Base-by-base conservation (phyloP, 129 eudicot species). In the Saposhnikovia divaricata region DNA sequence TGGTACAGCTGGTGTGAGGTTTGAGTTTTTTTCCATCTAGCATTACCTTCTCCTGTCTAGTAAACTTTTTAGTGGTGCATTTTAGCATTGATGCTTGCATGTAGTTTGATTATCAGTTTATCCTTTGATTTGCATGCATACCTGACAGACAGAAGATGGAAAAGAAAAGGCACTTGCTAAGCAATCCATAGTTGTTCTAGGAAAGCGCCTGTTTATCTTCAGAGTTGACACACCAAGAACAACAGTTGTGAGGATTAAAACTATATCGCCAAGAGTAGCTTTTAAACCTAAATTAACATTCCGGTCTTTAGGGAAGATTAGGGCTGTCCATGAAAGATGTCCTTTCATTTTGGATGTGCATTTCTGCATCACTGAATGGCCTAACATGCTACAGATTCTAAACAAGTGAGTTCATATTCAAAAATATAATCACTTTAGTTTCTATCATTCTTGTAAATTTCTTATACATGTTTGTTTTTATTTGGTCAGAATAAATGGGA, bases 221-320 rank as follows among this genome's bases (percentile, higher is more conserved):
- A 81, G 87, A 84, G 78, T 87, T 19, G 90, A 87, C 75, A n/a
- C 48, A 18, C 90, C 90, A 87, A 81, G 90, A 84, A 87, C 90
- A 47, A 87, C 90, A 53, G 80, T 82, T 11, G 77, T 84, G 23
- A 83, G 90, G 82, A 59, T 87, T 84, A 78, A 85, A 81, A 48
- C 48, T 71, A 4, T 27, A 15, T 23, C 2, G 6, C 3, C 16
- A 0, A 5, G 5, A 5, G 21, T 18, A 4, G 0, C 0, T 27
- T 34, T 19, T 5, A 42, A 71, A 31, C 0, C 71, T 8, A 0
- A 0, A 0, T 0, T 37, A 16, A 42, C 73, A 34, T 79, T 83
- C 69, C 6, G 16, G 42, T 53, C 81, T 13, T 72, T 55, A 18
- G 90, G 90, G 45, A n/a, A 59, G 37, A 57, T 61, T 55, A 75